phyloP scores from a whole-genome alignment of 805 yeast species.

The Pichia paraexigua region DNA sequence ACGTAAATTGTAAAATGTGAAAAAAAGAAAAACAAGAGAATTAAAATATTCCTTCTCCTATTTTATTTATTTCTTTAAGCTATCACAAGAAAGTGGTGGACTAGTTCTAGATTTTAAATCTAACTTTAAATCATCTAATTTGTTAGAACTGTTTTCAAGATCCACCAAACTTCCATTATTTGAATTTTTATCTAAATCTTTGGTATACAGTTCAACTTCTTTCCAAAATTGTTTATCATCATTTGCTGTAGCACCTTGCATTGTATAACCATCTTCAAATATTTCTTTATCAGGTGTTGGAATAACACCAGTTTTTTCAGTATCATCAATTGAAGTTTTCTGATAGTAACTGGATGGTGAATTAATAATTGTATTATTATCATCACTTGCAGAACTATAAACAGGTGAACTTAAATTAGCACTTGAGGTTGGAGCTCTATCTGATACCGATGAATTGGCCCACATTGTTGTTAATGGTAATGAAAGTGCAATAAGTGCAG shows the following conservation, averaged over 20 bases:
- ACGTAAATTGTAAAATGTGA: neutral
- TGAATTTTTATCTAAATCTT: slow-evolving; percentile 19
- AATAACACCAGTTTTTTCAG: neutral
- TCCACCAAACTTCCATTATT: neutral
- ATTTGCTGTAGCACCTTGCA: slow-evolving; percentile 9
- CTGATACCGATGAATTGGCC: slow-evolving; percentile 65
- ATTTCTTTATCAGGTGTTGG: neutral
- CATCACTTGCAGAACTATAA: slow-evolving; percentile 7
- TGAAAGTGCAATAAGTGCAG: slow-evolving; percentile 58
- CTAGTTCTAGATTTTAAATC: neutral
- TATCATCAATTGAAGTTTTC: slow-evolving; percentile 1
- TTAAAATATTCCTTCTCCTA: neutral
- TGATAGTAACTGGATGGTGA: slow-evolving; percentile 6
- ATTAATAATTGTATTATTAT: slow-evolving; percentile 4
- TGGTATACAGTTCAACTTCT: slow-evolving; percentile 25
- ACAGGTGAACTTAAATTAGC: slow-evolving; percentile 19
- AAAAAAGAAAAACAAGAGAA: neutral
- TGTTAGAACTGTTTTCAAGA: neutral
- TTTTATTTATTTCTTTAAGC: neutral
- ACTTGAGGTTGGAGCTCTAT: slow-evolving; percentile 34
- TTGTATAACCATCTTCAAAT: slow-evolving; percentile 1
- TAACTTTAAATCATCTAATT: neutral
- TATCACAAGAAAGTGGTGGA: neutral
- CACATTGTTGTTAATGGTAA: slow-evolving; percentile 82
- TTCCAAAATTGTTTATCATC: slow-evolving; percentile 24